A percentile compares a stretch with the other conserved stretches of the same genome.
phyloP scores from a whole-genome alignment of 176 grass and related monocot genomes.

The Alloteropsis semialata region DNA sequence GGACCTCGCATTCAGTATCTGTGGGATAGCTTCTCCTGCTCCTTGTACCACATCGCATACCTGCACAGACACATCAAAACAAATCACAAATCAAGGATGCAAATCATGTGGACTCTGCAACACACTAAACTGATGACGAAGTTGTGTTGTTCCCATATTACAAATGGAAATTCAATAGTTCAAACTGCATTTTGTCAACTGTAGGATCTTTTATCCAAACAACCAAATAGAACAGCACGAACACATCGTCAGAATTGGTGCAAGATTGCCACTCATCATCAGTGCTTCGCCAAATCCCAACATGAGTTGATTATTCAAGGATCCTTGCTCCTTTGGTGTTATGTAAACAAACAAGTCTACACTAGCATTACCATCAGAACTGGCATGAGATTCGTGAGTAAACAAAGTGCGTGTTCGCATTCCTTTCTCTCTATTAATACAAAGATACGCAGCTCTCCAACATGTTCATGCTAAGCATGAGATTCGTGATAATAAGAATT shows the following conservation, averaged over 20 bases:
- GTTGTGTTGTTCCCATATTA: neutral
- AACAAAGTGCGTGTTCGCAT: too few relatives aligned
- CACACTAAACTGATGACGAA: neutral
- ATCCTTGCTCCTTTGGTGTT: too few relatives aligned
- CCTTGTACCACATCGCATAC: slow-evolving; percentile 83
- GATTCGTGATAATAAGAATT: neutral
- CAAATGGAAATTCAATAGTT: neutral
- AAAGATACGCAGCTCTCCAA: too few relatives aligned
- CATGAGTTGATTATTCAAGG: neutral
- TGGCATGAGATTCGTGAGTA: neutral
- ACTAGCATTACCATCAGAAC: neutral
- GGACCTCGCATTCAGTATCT: slow-evolving; percentile 50
- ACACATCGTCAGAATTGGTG: neutral
- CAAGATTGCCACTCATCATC: neutral
- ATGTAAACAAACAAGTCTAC: neutral
- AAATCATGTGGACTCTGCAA: neutral
- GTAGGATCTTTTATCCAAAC: neutral
- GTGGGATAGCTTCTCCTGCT: slow-evolving; percentile 88
- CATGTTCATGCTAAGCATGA: too few relatives aligned
- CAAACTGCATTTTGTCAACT: neutral
- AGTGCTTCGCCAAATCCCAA: neutral
- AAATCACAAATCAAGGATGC: neutral
- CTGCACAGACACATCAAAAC: slow-evolving; percentile 40
- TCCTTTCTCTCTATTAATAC: too few relatives aligned
- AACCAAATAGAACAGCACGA: neutral